Conservation (phyloP, 2,329 filamentous ascomycete species). For the Lasiodiplodia sp. region DNA sequence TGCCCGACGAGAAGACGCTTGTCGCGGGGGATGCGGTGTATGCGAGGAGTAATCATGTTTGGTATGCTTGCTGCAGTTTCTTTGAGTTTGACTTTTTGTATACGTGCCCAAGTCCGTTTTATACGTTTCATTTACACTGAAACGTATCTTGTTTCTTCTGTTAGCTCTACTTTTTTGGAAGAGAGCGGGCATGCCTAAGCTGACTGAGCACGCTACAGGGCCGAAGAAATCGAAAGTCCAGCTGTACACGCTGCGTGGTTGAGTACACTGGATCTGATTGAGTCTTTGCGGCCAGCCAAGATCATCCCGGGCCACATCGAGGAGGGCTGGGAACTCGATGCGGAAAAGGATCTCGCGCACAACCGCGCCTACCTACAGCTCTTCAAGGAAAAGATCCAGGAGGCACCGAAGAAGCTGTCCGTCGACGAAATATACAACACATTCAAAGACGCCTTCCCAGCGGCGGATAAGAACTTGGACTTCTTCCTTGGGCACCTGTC, state of each 20-base stretch:
- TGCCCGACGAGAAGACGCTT: constrained; percentile 38
- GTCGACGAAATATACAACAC: constrained; percentile 41
- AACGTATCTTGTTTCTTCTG: not conserved
- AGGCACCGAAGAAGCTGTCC: constrained; percentile 36
- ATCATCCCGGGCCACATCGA: constrained; percentile 42
- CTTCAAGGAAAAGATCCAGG: constrained; percentile 40
- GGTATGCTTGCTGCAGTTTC: constrained; percentile 27
- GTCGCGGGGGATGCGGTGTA: constrained; percentile 42
- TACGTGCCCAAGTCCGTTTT: too few relatives aligned
- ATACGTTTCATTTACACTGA: too few relatives aligned
- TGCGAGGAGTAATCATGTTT: constrained; percentile 43
- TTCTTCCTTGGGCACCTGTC: constrained; percentile 45
- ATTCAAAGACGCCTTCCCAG: constrained; percentile 41
- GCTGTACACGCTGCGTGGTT: constrained; percentile 39
- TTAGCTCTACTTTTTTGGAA: too few relatives aligned
- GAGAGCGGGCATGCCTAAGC: not conserved
- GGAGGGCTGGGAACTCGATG: constrained; percentile 39
- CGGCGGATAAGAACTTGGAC: constrained; percentile 42
- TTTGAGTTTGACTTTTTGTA: not conserved
- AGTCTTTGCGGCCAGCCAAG: constrained; percentile 39
- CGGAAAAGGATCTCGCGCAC: constrained; percentile 39
- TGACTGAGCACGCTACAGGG: constrained; percentile 19
- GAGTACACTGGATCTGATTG: constrained; percentile 35
- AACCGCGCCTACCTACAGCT: constrained; percentile 41
- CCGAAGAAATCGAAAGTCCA: constrained; percentile 42